These are phyloP conservation scores for Hyphopichia wangnamkhiaoensis DNA, from an alignment of 1,139 yeast genomes.

Conservation along the genomic window DNA sequence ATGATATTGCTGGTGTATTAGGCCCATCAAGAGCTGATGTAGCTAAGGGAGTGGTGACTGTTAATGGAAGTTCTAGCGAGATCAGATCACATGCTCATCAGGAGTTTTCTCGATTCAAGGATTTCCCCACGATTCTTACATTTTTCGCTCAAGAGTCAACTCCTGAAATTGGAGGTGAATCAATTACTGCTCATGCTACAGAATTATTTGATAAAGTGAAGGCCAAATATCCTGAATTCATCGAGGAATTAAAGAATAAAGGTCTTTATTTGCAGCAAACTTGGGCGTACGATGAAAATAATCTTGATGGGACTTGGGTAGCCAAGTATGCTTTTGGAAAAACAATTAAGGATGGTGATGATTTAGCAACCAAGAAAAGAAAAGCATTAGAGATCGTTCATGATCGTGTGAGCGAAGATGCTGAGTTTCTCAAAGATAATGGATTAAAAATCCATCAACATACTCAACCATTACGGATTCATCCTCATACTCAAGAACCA, in stretches of 20 bases:
- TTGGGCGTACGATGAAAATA: constrained; percentile 15
- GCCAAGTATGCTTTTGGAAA: constrained; percentile 28
- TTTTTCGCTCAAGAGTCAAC: constrained; percentile 18
- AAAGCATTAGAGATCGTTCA: constrained; percentile 21
- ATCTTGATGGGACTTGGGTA: constrained; percentile 20
- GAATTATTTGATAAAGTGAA: constrained; percentile 22
- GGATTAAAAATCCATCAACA: constrained; percentile 24
- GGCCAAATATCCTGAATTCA: constrained; percentile 19
- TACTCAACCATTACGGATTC: constrained; percentile 21
- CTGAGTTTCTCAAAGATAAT: constrained; percentile 20
- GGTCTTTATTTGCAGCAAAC: constrained; percentile 21
- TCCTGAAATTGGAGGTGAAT: constrained; percentile 23
- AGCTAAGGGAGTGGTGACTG: not conserved
- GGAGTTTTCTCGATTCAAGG: constrained; percentile 27
- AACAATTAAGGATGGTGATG: constrained; percentile 15
- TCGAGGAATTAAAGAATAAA: constrained; percentile 16
- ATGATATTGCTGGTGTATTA: not conserved
- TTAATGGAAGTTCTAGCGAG: not conserved
- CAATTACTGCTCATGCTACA: constrained; percentile 30
- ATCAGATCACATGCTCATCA: constrained; percentile 15
- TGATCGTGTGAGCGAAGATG: constrained; percentile 21
- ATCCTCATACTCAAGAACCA: constrained; percentile 13
- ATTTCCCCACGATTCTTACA: constrained; percentile 22
- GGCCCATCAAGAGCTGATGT: not conserved
- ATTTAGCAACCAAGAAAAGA: constrained; percentile 18